Evolutionary conservation across 1,284 basidiomycete species (phyloP), one percentile per base, ranked within the genome.

Genomic region (Mycena sp.): DNA sequence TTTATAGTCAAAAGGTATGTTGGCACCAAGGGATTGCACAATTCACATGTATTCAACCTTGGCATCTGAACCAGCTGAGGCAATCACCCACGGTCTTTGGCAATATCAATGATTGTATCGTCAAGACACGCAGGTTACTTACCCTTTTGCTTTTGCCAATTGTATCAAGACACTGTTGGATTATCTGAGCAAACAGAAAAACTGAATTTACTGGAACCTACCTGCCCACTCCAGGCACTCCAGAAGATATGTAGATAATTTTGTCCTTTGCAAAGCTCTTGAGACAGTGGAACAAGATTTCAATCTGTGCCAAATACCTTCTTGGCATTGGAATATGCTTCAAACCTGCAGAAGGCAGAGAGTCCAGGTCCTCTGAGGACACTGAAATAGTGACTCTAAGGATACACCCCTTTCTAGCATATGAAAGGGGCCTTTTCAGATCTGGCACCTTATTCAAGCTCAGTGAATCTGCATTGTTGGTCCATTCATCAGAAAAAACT

Each of bases 341-440:
- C 61, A 23, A 63, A 51, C 6, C 71, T 70, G 19, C 68, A 67
- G 38, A 72, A 73, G 2, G 68, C 71, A n/a, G 72, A 68, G 21
- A 72, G 57, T 0, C 71, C 71, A 21, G 72, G 72, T 3, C 64
- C 69, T 38, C 73, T 72, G 6, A 72, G 66, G 21, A 71, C 45
- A 40, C 63, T 72, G 19, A 61, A 55, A 46, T 73, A 73, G 26
- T 65, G 68, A 5, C 64, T 68, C 49, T 70, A 66, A 11, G 72
- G 71, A 37, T 70, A 72, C 7, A 65, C 58, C 7, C 70, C 72
- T 4, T 69, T n/a, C n/a, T n/a, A n/a, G n/a, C n/a, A n/a, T n/a
- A n/a, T n/a, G n/a, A n/a, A n/a, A n/a, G n/a, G n/a, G n/a, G n/a
- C n/a, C n/a, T n/a, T n/a, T n/a, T 63, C 1, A 70, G 72, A 49